These are phyloP conservation scores for Vitis rotundifolia DNA, from an alignment of 164 flowering plant genomes.

Conservation along the genomic window DNA sequence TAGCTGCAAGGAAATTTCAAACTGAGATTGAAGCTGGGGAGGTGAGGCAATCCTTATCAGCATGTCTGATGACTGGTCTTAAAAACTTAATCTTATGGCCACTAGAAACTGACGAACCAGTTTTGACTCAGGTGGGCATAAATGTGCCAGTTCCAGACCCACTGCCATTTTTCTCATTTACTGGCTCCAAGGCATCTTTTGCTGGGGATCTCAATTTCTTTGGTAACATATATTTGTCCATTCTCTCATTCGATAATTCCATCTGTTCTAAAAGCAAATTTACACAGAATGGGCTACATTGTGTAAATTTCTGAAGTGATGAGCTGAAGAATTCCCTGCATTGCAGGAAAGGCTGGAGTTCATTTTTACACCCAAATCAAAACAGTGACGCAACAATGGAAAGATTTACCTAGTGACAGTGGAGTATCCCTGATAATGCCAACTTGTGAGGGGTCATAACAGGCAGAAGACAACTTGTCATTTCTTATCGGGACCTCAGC, in stretches of 20 bases:
- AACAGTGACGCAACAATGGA: constrained; percentile 79
- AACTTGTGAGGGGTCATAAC: constrained; percentile 36
- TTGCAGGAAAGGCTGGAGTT: constrained; percentile 72
- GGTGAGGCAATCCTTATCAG: constrained; percentile 25
- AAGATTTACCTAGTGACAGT: constrained; percentile 40
- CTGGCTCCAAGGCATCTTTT: constrained; percentile 76
- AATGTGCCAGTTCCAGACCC: constrained; percentile 82
- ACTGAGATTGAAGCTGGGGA: constrained; percentile 64
- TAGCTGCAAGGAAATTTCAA: constrained; percentile 69
- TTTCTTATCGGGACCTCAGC: too few relatives aligned
- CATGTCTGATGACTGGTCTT: too few relatives aligned
- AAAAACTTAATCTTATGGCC: too few relatives aligned
- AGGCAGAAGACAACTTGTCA: too few relatives aligned
- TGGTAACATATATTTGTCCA: constrained; percentile 29
- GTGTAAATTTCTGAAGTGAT: too few relatives aligned
- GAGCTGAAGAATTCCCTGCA: not conserved
- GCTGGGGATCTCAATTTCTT: constrained; percentile 73
- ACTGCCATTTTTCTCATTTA: constrained; percentile 73
- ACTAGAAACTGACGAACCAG: not conserved
- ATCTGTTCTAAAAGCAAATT: not conserved
- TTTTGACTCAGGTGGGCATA: constrained; percentile 55
- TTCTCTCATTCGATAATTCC: too few relatives aligned
- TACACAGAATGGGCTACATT: too few relatives aligned
- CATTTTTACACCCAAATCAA: constrained; percentile 65
- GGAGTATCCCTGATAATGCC: constrained; percentile 51